These are phyloP conservation scores for Jaminaea rosea DNA, from an alignment of 1,284 basidiomycete genomes.

Conservation along the genomic window DNA sequence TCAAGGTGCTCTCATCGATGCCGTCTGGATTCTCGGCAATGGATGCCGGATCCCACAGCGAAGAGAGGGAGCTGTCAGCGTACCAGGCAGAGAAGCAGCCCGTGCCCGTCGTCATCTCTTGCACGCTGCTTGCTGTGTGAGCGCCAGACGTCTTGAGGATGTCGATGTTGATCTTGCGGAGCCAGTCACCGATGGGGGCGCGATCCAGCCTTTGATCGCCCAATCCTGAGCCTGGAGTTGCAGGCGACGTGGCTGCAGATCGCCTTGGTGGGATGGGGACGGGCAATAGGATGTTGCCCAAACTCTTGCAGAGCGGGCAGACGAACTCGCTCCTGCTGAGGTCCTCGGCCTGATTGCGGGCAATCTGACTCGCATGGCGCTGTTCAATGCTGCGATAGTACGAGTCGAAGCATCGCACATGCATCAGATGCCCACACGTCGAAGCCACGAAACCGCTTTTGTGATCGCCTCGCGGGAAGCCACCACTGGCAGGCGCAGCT, in stretches of 20 bases:
- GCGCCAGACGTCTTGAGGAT: slow-evolving; percentile 40
- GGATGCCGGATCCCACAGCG: neutral
- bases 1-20: slow-evolving; percentile 20
- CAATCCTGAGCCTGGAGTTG: neutral
- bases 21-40: neutral
- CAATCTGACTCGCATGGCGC: slow-evolving; percentile 79
- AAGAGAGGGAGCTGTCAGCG: slow-evolving; percentile 9
- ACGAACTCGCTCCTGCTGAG: slow-evolving; percentile 87
- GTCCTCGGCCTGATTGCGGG: slow-evolving; percentile 88
- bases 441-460: slow-evolving; percentile 67
- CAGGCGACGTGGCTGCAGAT: neutral
- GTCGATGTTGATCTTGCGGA: slow-evolving; percentile 46
- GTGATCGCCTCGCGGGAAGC: slow-evolving; percentile 36
- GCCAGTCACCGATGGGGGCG: slow-evolving; percentile 38
- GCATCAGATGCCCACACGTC: slow-evolving; percentile 95
- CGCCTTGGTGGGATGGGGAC: no score
- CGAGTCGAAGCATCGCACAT: slow-evolving; percentile 82
- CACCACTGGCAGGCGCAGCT: slow-evolving; percentile 3
- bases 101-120: slow-evolving; percentile 32
- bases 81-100: slow-evolving; percentile 41
- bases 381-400: slow-evolving; percentile 80
- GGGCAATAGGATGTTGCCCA: slow-evolving; percentile 88
- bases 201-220: slow-evolving; percentile 6
- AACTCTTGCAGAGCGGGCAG: slow-evolving; percentile 94
- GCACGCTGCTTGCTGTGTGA: slow-evolving; percentile 24